A percentile compares a stretch with the other conserved stretches of the same genome.
Conservation (phyloP, 2,329 filamentous ascomycete species). For the Kalaharituber pfeilii region DNA sequence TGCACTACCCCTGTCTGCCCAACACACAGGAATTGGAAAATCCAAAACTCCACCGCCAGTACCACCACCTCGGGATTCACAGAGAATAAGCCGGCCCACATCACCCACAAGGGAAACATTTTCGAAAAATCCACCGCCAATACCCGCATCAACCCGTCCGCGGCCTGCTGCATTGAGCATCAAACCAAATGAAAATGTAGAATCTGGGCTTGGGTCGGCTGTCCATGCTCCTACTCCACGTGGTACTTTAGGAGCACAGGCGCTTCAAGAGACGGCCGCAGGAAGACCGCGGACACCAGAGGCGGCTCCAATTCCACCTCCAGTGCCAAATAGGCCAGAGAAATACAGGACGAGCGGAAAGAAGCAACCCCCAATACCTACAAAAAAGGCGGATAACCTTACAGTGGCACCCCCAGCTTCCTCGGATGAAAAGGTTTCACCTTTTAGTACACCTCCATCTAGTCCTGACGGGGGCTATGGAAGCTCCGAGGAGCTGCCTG, state of each 20-base stretch:
- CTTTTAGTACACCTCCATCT: constrained; percentile 22
- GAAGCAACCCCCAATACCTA: constrained; percentile 11
- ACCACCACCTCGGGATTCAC: constrained; percentile 5
- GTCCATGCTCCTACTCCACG: background rate
- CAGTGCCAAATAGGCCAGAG: constrained; percentile 14
- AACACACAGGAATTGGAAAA: background rate
- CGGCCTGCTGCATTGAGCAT: constrained; percentile 7
- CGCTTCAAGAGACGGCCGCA: background rate
- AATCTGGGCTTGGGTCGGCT: background rate
- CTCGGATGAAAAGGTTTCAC: constrained; percentile 20
- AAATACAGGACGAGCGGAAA: constrained; percentile 13
- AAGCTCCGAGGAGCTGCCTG: constrained; percentile 18
- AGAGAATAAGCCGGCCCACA: background rate
- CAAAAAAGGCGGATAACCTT: constrained; percentile 6
- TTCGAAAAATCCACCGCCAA: constrained; percentile 7
- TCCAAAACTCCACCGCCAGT: constrained; percentile 8
- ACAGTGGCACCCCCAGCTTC: constrained; percentile 13
- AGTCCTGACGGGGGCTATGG: constrained; percentile 16
- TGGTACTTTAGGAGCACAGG: background rate
- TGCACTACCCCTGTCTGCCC: constrained; percentile 11
- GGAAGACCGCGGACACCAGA: background rate
- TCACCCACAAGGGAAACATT: background rate
- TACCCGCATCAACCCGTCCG: constrained; percentile 9
- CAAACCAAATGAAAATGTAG: background rate
- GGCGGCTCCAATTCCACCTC: constrained; percentile 10